Conservation (phyloP, 371 early-diverging fungal genomes). For the Smittium culicis region DNA sequence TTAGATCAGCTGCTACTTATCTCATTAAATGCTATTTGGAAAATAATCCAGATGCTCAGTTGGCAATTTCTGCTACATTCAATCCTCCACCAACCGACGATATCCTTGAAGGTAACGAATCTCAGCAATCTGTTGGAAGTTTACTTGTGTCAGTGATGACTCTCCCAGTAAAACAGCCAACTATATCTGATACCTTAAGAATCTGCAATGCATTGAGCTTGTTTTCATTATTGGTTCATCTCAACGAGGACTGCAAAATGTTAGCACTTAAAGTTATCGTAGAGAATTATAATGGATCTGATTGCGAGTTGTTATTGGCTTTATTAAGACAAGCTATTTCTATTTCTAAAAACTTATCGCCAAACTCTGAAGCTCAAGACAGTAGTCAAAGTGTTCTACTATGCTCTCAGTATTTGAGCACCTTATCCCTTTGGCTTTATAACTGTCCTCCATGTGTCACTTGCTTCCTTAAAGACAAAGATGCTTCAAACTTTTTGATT, state of each 20-base stretch:
- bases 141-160: conserved; percentile 52
- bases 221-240: conserved; percentile 56
- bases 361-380: neutral
- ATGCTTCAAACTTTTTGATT: conserved; percentile 76
- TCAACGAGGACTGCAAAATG: conserved; percentile 57
- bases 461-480: conserved; percentile 72
- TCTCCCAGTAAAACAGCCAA: conserved; percentile 27
- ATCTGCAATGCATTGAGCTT: conserved; percentile 79
- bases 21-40: conserved; percentile 45
- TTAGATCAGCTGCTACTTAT: conserved; percentile 30
- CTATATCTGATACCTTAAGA: conserved; percentile 70
- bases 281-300: conserved; percentile 43
- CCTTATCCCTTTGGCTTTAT: conserved; percentile 51
- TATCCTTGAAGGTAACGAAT: conserved; percentile 34
- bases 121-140: conserved; percentile 75
- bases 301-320: conserved; percentile 36
- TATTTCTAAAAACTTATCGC: conserved; percentile 17
- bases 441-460: conserved; percentile 60
- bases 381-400: neutral
- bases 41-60: conserved; percentile 68
- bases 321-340: conserved; percentile 36
- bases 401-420: conserved; percentile 5
- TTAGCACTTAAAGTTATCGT: conserved; percentile 59
- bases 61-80: conserved; percentile 70
- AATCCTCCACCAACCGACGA: conserved; percentile 52